A percentile compares a stretch with the other conserved stretches of the same genome.
Conservation (phyloP, 805 yeast species). For the Wickerhamiella parazyma region DNA sequence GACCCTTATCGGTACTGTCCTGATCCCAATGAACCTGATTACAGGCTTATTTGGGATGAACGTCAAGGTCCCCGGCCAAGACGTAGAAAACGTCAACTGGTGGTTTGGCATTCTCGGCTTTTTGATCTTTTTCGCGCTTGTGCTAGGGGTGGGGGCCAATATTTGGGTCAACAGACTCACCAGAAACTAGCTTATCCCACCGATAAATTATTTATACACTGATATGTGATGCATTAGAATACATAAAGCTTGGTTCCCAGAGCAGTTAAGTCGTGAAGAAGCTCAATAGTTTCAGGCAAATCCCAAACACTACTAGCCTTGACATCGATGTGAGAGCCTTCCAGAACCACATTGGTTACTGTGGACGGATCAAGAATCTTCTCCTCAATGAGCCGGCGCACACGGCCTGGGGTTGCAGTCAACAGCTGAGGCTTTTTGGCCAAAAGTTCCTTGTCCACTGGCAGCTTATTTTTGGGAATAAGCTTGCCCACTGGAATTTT, state of each 20-base stretch:
- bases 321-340: slow-evolving; percentile 45
- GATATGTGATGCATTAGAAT: slow-evolving; percentile 31
- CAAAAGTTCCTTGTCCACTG: slow-evolving; percentile 43
- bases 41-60: slow-evolving; percentile 96
- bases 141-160: slow-evolving; percentile 30
- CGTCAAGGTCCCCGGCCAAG: slow-evolving; percentile 69
- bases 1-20: slow-evolving; percentile 76
- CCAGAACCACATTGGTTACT: slow-evolving; percentile 44
- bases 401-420: slow-evolving; percentile 52
- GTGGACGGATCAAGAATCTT: slow-evolving; percentile 33
- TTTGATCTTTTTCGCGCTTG: slow-evolving; percentile 30
- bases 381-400: slow-evolving; percentile 34
- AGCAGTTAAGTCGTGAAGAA: slow-evolving; percentile 14
- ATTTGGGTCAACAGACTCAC: slow-evolving; percentile 14
- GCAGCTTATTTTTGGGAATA: slow-evolving; percentile 59
- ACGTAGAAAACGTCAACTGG: slow-evolving; percentile 38
- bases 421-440: slow-evolving; percentile 33
- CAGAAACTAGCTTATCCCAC: neutral
- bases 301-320: slow-evolving; percentile 54
- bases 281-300: slow-evolving; percentile 22
- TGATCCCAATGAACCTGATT: slow-evolving; percentile 78
- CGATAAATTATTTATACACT: neutral
- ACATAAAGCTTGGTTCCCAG: slow-evolving; percentile 37
- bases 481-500: slow-evolving; percentile 38
- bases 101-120: slow-evolving; percentile 55